Evolutionary conservation across 805 yeast genomes (phyloP), one percentile per base, ranked within the genome.

Genomic region (Grigorovia humatica): DNA sequence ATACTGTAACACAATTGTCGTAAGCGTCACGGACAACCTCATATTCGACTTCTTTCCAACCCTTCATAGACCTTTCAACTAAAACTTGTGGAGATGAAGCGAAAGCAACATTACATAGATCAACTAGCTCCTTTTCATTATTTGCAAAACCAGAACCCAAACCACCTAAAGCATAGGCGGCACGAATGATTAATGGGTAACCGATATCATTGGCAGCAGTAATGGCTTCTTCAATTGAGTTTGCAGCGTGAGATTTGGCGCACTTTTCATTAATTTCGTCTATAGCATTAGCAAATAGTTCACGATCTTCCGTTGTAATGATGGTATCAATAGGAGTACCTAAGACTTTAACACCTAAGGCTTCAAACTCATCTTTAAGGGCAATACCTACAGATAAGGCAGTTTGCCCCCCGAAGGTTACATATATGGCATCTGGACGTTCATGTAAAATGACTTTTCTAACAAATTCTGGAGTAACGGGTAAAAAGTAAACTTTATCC

Each of bases 361-460:
- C 70, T 67, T 83, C 96, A 62, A 93, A 90, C 73, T 91, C 98
- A 67, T 91, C 98, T 74, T 91, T 91, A 74, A 93, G 79, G 60
- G 83, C 81, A 58, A 93, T 90, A 79, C 99, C 99, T 54, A 93
- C 99, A 63, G 85, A 83, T 63, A 93, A 78, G 43, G 97, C 99
- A 46, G 99, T 93, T 75, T 93, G 99, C 65, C 99, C 99, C 76
- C 99, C 99, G 66, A 93, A 93, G 18, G 99, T 93, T 66, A 87
- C 85, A 73, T 88, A 90, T 60, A 93, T 91, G 58, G 97, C 95
- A 69, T 93, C 99, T 30, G 99, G 99, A 61, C 87, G 83, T 74
- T 93, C 99, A 70, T 87, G 85, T 68, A 86, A 76, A 66, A 93
- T 93, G 59, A 93, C 96, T 68, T 93, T 90, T 63, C 98, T 81